Base-by-base conservation (phyloP, 1,284 basidiomycete genomes). In the Boletus mariae region DNA sequence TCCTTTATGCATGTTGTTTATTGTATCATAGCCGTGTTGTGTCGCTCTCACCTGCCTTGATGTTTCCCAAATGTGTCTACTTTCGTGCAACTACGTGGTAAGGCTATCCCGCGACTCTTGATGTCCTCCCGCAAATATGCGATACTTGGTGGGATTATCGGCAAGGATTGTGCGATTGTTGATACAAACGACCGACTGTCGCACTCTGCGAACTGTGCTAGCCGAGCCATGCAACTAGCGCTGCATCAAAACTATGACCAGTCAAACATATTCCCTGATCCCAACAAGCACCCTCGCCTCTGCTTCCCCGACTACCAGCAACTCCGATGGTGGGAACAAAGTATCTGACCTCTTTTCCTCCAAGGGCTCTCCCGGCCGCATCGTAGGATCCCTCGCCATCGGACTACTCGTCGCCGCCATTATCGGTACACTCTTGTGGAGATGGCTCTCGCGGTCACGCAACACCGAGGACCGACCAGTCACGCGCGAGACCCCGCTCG, bases 341-440 rank as follows among this genome's bases (percentile, higher is more conserved):
- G 44, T 40, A 20, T 40, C 12, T 37, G 31, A 42, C 23, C 60
- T 71, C 52, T 64, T 74, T 40, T 55, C 68, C 7, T 49, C 63
- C 9, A 63, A 58, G 1, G 46, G 49, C 10, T 79, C 79, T 0
- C 76, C 77, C 0, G 75, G 78, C 2, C 69, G 81, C 48, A 75
- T 82, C 41, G 65, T 82, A 20, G 78, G 75, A 2, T 76, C 75
- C 13, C 73, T 80, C 37, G 20, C 20, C 20, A 20, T 20, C 20
- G 20, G 20, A 2, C 20, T 20, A 20, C 20, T 20, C 20, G 20
- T 20, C 20, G 20, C 20, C 20, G 20, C 20, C 20, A 20, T 20
- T 2, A 20, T 20, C 20, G 20, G 20, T 20, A 20, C 20, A 20
- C 20, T 20, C 20, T 20, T 20, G 20, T 20, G 20, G 20, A 20